A percentile compares a stretch with the other conserved stretches of the same genome.
phyloP scores from a whole-genome alignment of 1,284 basidiomycete species.

The Mycocalia duriaeana region DNA sequence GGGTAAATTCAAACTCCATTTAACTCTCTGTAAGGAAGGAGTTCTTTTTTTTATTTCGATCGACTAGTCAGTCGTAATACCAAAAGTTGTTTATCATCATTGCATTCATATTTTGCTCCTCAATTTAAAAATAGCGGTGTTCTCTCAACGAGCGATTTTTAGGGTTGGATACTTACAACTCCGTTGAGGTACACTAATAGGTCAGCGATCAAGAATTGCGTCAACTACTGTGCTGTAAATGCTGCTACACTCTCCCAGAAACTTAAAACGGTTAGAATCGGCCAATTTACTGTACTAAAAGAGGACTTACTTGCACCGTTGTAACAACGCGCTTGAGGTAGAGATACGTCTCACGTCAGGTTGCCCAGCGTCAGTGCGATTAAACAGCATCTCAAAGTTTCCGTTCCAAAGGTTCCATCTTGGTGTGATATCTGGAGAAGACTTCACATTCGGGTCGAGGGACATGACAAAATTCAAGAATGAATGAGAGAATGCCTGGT shows the following conservation, averaged over 20 bases:
- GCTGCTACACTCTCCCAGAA: background rate
- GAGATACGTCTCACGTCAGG: background rate
- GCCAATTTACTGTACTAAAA: background rate
- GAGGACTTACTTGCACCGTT: background rate
- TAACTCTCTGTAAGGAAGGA: no score
- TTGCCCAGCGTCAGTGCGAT: background rate
- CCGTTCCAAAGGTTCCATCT: background rate
- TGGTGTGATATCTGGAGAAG: background rate
- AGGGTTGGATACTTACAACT: no score
- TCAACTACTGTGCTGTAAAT: background rate
- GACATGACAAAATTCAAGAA: conserved; percentile 34
- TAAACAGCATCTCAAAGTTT: background rate
- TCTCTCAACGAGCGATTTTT: no score
- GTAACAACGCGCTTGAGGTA: background rate
- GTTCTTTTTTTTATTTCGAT: no score
- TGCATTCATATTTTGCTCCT: no score
- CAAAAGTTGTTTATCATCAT: no score
- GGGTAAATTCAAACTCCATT: no score
- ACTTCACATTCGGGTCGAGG: conserved; percentile 32
- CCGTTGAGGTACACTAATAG: no score
- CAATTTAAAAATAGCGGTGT: no score
- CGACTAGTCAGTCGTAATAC: no score
- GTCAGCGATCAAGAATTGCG: background rate
- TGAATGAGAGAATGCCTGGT: conserved; percentile 32
- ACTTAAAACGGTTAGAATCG: background rate